Evolutionary conservation across 2,329 filamentous ascomycete species (phyloP).

Genomic region (Aphanocladium album): DNA sequence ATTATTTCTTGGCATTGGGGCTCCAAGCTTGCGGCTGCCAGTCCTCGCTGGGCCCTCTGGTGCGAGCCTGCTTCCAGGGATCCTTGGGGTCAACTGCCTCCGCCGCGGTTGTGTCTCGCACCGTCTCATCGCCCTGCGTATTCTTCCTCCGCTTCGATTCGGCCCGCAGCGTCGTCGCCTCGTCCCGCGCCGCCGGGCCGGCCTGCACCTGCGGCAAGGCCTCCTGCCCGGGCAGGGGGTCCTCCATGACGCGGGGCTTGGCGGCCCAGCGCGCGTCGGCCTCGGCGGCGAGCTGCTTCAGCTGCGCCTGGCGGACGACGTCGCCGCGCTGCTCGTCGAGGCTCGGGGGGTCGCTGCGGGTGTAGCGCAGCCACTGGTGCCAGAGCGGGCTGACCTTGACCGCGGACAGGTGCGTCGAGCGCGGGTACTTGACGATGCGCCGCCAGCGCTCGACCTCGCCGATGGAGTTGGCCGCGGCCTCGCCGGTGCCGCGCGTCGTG

Average conservation of each 20-base stretch:
- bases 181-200: too few relatives aligned
- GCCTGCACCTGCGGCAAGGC: too few relatives aligned
- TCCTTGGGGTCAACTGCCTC: slow-evolving; percentile 28
- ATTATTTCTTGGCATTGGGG: slow-evolving; percentile 34
- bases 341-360: slow-evolving; percentile 48
- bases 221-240: slow-evolving; percentile 3
- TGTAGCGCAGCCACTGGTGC: slow-evolving; percentile 66
- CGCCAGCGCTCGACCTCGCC: slow-evolving; percentile 46
- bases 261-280: slow-evolving; percentile 61
- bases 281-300: slow-evolving; percentile 53
- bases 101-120: slow-evolving; percentile 13
- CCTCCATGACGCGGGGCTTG: slow-evolving; percentile 47
- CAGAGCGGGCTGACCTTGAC: slow-evolving; percentile 56
- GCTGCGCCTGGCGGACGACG: slow-evolving; percentile 44
- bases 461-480: slow-evolving; percentile 1
- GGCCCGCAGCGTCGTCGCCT: neutral
- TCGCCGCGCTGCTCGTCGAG: slow-evolving; percentile 54
- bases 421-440: slow-evolving; percentile 57
- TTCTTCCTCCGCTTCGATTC: slow-evolving; percentile 4
- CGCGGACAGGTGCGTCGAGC: slow-evolving; percentile 47
- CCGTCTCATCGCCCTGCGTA: neutral
- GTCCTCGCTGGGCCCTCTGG: slow-evolving; percentile 50
- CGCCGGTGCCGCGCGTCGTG: slow-evolving; percentile 28
- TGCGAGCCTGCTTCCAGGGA: slow-evolving; percentile 53
- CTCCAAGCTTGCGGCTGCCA: slow-evolving; percentile 65